Evolutionary conservation across 2,329 filamentous ascomycete genomes (phyloP), one percentile per base, ranked within the genome.

Genomic region (Rosellinia necatrix): DNA sequence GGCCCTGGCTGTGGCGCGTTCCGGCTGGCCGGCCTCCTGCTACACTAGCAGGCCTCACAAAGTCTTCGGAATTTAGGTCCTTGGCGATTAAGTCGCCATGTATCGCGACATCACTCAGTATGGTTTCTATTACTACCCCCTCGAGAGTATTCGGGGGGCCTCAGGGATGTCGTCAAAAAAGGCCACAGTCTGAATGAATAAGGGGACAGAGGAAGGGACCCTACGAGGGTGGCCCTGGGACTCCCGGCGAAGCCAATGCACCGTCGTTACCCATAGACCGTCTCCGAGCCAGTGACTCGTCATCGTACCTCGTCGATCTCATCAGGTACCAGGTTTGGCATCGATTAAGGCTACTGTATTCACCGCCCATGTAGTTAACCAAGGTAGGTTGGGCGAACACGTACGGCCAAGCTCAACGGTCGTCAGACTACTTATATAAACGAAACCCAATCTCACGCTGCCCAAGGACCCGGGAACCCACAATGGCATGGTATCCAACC

Each of bases 381-480:
- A n/a, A n/a, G 37, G 32, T 35, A 49, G 15, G 40, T 15, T 29
- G 42, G 13, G 32, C 50, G 44, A 58, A 17, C 17, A 25, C 29
- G 4, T 19, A 37, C 21, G 27, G 54, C 49, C 54, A 53, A 49
- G 54, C 30, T 41, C 24, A 40, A 46, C 10, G n/a, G 55, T 40
- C 25, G 44, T 41, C 27, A 54, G 34, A 50, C 40, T 40, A 21
- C 21, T 27, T 47, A 44, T 59, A 56, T 51, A 48, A n/a, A 40
- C 44, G 46, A 53, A 53, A 49, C 47, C 54, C 29, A 53, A 25
- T 43, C 43, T 46, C 49, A 21, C 38, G 34, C 38, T 49, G 40
- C 30, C 49, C 57, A 53, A 32, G 49, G 49, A 53, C 49, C 46
- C 44, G 57, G 52, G 19, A 56, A 47, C 19, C 38, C 53, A 42